Percentiles rank a stretch among this genome's conserved stretches.
These are phyloP conservation scores for Mortierella sp. DNA, from an alignment of 371 early-diverging fungal genomes.

Conservation along the genomic window DNA sequence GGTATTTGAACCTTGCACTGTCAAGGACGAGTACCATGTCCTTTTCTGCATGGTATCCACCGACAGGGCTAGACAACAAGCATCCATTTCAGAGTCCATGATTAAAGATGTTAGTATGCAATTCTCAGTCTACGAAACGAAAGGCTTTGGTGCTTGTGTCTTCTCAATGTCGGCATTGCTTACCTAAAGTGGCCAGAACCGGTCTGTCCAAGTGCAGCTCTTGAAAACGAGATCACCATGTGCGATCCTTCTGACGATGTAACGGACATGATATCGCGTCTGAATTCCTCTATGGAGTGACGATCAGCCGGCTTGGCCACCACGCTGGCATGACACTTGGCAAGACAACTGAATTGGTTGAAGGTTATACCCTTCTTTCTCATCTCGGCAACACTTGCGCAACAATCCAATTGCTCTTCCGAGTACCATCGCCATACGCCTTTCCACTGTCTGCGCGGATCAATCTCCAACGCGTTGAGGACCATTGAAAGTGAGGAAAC, in stretches of 20 bases:
- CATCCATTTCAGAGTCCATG: too few species aligned
- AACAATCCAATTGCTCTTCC: constrained; percentile 90
- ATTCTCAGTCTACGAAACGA: too few species aligned
- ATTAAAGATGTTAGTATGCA: too few species aligned
- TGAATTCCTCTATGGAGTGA: constrained; percentile 79
- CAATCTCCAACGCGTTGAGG: constrained; percentile 91
- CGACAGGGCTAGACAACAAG: constrained; percentile 63
- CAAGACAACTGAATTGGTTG: constrained; percentile 87
- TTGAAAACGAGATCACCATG: constrained; percentile 88
- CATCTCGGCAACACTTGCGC: constrained; percentile 80
- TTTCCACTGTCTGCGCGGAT: constrained; percentile 89
- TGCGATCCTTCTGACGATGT: constrained; percentile 74
- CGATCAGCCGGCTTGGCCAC: constrained; percentile 73
- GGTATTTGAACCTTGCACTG: constrained; percentile 88
- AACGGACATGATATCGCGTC: constrained; percentile 73
- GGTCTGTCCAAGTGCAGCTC: constrained; percentile 81
- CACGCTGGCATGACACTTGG: constrained; percentile 85
- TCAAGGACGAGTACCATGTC: constrained; percentile 85
- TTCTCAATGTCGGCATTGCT: too few species aligned
- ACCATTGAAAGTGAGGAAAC: constrained; percentile 87
- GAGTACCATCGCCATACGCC: constrained; percentile 89
- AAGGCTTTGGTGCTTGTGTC: too few species aligned
- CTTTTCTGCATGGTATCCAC: constrained; percentile 71
- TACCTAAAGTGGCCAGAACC: constrained; percentile 69
- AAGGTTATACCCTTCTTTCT: constrained; percentile 87